phyloP scores from a whole-genome alignment of 1,139 yeast genomes.

The Candida dubliniensis region DNA sequence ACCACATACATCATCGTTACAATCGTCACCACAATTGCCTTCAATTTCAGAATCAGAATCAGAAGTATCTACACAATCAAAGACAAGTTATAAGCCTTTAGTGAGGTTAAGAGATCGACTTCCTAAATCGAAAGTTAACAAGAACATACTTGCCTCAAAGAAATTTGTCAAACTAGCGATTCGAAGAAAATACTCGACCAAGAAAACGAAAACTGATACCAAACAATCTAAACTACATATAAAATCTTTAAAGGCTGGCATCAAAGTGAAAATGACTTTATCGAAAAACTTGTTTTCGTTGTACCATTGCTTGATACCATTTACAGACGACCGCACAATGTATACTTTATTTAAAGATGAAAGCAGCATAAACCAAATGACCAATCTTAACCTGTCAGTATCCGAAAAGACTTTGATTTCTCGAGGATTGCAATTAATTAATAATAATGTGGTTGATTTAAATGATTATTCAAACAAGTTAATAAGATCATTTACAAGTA shows the following conservation, averaged over 20 bases:
- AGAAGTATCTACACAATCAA: background rate
- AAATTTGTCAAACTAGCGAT: constrained; percentile 41
- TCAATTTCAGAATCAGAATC: background rate
- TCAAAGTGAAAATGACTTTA: constrained; percentile 47
- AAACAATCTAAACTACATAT: constrained; percentile 42
- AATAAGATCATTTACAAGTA: constrained; percentile 21
- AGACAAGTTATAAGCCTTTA: constrained; percentile 7
- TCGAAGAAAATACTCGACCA: constrained; percentile 33
- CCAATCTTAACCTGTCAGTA: background rate
- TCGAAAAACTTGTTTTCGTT: constrained; percentile 44
- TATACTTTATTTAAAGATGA: constrained; percentile 12
- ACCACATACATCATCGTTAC: background rate
- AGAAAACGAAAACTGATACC: constrained; percentile 12
- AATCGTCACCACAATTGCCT: constrained; percentile 1
- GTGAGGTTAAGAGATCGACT: constrained; percentile 9
- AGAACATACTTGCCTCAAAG: constrained; percentile 20
- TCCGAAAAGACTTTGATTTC: constrained; percentile 18
- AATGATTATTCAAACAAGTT: constrained; percentile 39
- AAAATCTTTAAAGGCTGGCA: constrained; percentile 54
- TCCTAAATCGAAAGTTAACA: constrained; percentile 28
- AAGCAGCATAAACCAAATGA: background rate
- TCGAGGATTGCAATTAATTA: constrained; percentile 35
- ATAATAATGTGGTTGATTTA: constrained; percentile 36
- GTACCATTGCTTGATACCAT: constrained; percentile 45
- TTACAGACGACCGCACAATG: constrained; percentile 20